phyloP scores from a whole-genome alignment of 768 basidiomycete genomes.

The Collybia sp. region DNA sequence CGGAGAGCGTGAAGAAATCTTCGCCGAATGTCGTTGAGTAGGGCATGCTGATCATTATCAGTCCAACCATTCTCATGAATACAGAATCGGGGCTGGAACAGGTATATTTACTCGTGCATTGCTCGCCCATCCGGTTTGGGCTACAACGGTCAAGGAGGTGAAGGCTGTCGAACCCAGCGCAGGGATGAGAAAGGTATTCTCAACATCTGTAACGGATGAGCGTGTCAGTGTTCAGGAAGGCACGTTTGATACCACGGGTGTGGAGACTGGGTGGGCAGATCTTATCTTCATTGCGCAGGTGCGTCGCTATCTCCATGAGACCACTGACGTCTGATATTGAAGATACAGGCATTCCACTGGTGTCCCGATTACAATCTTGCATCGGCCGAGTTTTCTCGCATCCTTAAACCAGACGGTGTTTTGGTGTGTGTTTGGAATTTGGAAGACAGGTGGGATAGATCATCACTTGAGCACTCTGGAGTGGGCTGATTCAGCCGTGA shows the following conservation, averaged over 20 bases:
- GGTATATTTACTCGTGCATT: constrained; percentile 87
- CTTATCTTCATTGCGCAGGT: constrained; percentile 77
- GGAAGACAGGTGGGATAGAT: constrained; percentile 60
- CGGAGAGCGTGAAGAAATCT: constrained; percentile 34
- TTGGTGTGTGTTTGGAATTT: constrained; percentile 87
- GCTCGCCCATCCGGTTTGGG: constrained; percentile 57
- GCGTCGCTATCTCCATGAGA: constrained; percentile 4
- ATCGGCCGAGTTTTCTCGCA: constrained; percentile 69
- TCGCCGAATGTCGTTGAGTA: constrained; percentile 69
- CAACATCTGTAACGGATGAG: constrained; percentile 46
- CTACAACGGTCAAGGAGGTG: constrained; percentile 44
- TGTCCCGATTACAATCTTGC: constrained; percentile 76
- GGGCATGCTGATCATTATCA: constrained; percentile 16
- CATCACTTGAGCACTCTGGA: background rate
- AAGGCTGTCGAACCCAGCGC: constrained; percentile 79
- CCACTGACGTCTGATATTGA: background rate
- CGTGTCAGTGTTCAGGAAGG: constrained; percentile 56
- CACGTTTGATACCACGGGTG: constrained; percentile 61
- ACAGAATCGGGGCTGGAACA: constrained; percentile 78
- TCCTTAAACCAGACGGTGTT: constrained; percentile 71
- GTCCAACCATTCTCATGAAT: background rate
- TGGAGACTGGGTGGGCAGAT: constrained; percentile 69
- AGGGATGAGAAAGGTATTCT: constrained; percentile 81
- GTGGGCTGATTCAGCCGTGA: background rate
- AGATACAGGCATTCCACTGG: constrained; percentile 86